phyloP scores from a whole-genome alignment of 2,329 filamentous ascomycete genomes.

The Exophiala sp. region DNA sequence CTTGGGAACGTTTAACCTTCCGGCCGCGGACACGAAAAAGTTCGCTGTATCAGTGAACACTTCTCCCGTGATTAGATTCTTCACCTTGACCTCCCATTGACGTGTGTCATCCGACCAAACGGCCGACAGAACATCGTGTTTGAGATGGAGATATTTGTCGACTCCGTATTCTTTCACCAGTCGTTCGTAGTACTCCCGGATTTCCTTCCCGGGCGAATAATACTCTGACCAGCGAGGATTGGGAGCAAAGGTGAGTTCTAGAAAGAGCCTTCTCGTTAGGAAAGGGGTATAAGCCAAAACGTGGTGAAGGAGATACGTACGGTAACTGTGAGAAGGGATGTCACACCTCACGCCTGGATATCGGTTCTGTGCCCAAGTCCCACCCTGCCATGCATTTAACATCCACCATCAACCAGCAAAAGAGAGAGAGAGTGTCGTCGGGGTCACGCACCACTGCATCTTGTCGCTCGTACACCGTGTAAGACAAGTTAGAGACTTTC shows the following conservation, averaged over 20 bases:
- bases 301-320: neutral
- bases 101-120: slow-evolving; percentile 12
- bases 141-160: slow-evolving; percentile 21
- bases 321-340: slow-evolving; percentile 45
- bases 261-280: neutral
- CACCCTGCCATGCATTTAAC: slow-evolving; percentile 10
- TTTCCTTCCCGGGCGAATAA: slow-evolving; percentile 20
- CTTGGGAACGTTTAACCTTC: slow-evolving; percentile 51
- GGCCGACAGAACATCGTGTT: slow-evolving; percentile 15
- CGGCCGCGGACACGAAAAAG: slow-evolving; percentile 53
- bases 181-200: slow-evolving; percentile 17
- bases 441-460: slow-evolving; percentile 12
- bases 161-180: slow-evolving; percentile 19
- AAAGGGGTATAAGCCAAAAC: neutral
- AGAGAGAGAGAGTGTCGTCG: too few species aligned
- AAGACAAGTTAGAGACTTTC: slow-evolving; percentile 17
- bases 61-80: slow-evolving; percentile 2
- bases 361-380: slow-evolving; percentile 22
- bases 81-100: slow-evolving; percentile 5
- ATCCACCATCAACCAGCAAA: neutral
- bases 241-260: slow-evolving; percentile 43
- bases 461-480: slow-evolving; percentile 17
- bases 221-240: slow-evolving; percentile 33
- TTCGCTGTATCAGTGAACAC: slow-evolving; percentile 27
- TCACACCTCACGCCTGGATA: slow-evolving; percentile 31